Percentiles rank a stretch among this genome's conserved stretches.
Evolutionary conservation across 495 filamentous ascomycete species (phyloP).

Genomic region (Immersiella caudata): DNA sequence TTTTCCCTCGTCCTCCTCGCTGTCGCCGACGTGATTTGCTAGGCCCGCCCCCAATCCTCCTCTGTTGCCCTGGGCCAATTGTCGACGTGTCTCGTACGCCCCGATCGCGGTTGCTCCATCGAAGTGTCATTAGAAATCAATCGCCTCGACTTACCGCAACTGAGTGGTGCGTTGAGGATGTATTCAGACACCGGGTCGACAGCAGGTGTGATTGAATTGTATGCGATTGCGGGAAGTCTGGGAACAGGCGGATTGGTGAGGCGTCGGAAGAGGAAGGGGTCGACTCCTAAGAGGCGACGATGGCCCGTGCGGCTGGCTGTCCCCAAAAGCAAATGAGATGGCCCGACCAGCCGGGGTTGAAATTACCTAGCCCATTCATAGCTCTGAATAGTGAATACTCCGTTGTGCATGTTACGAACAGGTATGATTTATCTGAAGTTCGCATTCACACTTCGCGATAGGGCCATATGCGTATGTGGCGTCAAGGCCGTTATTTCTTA

Average conservation of each 20-base stretch:
- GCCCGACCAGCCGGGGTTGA: slow-evolving; percentile 29
- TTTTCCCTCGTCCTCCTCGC: not conserved
- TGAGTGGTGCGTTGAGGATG: slow-evolving; percentile 3
- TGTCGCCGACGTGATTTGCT: slow-evolving; percentile 12
- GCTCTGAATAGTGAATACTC: slow-evolving; percentile 11
- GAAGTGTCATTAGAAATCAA: not conserved
- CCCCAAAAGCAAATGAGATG: slow-evolving; percentile 38
- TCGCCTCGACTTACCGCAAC: slow-evolving; percentile 20
- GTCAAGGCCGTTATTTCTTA: not conserved
- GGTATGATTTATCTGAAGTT: not conserved
- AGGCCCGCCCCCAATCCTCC: not conserved
- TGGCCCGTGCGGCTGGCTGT: slow-evolving; percentile 29
- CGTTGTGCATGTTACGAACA: slow-evolving; percentile 15
- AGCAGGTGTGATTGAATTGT: slow-evolving; percentile 29
- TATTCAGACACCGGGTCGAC: slow-evolving; percentile 4
- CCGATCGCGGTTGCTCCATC: not conserved
- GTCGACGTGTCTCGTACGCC: slow-evolving; percentile 17
- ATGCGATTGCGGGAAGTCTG: slow-evolving; percentile 27
- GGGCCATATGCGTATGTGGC: not conserved
- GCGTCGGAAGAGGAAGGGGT: slow-evolving; percentile 24
- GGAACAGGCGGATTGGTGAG: slow-evolving; percentile 34
- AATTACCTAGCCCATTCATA: slow-evolving; percentile 27
- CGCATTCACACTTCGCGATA: not conserved
- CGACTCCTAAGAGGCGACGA: slow-evolving; percentile 20
- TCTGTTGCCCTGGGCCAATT: slow-evolving; percentile 10